Percentiles rank a stretch among this genome's conserved stretches.
Conservation (phyloP, 495 filamentous ascomycete species). For the Xylaria venustula region DNA sequence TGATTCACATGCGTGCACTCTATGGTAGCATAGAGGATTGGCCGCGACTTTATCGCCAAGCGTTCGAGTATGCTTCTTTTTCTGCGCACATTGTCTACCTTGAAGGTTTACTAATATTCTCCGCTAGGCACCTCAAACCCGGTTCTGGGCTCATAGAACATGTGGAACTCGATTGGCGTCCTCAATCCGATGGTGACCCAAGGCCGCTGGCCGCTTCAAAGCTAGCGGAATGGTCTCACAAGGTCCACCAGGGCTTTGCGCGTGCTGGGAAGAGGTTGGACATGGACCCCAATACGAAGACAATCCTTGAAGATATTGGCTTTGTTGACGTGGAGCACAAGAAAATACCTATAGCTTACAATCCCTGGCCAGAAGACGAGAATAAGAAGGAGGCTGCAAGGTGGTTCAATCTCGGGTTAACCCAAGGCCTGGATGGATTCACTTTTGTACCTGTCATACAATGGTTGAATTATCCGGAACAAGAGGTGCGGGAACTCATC, state of each 20-base stretch:
- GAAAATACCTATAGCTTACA: conserved; percentile 70
- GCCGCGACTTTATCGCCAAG: conserved; percentile 68
- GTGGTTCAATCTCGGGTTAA: conserved; percentile 83
- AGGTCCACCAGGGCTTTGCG: conserved; percentile 68
- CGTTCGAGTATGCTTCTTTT: conserved; percentile 55
- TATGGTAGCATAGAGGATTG: conserved; percentile 77
- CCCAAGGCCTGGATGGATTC: conserved; percentile 69
- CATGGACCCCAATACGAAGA: conserved; percentile 62
- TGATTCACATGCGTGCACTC: conserved; percentile 83
- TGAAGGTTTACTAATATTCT: conserved; percentile 11
- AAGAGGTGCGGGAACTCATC: conserved; percentile 63
- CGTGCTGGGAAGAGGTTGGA: conserved; percentile 62
- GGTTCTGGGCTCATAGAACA: conserved; percentile 79
- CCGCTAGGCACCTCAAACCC: conserved; percentile 70
- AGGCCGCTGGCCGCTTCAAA: conserved; percentile 46
- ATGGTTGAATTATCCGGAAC: conserved; percentile 59
- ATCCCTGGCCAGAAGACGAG: conserved; percentile 71
- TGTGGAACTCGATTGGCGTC: conserved; percentile 84
- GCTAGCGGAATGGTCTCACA: conserved; percentile 65
- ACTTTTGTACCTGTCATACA: conserved; percentile 74
- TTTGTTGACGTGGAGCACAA: conserved; percentile 80
- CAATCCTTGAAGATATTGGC: conserved; percentile 66
- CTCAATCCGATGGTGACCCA: conserved; percentile 72
- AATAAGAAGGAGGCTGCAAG: conserved; percentile 69
- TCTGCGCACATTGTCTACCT: background rate